phyloP scores from a whole-genome alignment of 352 stramenopile genomes.

The Globisporangium viniferum region DNA sequence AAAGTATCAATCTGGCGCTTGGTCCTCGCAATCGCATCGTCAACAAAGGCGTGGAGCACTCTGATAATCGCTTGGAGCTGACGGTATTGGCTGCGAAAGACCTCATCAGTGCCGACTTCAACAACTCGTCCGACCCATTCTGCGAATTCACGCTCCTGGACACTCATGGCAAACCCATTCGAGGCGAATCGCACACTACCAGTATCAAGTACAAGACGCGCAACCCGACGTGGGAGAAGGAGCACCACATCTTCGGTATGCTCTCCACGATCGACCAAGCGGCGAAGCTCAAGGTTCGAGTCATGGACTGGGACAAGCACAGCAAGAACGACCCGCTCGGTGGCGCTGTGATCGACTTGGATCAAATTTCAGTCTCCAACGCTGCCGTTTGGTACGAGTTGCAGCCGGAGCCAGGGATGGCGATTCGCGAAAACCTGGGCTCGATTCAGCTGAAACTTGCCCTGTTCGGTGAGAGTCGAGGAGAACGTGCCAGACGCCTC shows the following conservation, averaged over 20 bases:
- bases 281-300: conserved; percentile 41
- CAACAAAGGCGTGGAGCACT: conserved; percentile 48
- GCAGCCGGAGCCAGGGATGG: conserved; percentile 42
- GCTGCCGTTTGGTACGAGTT: conserved; percentile 49
- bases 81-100: conserved; percentile 45
- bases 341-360: conserved; percentile 40
- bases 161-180: conserved; percentile 41
- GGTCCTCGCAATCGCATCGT: conserved; percentile 37
- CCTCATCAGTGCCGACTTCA: conserved; percentile 56
- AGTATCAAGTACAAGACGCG: conserved; percentile 50
- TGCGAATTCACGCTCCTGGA: conserved; percentile 62
- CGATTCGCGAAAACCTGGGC: conserved; percentile 42
- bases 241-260: conserved; percentile 63
- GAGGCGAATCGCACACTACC: conserved; percentile 49
- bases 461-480: conserved; percentile 57
- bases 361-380: conserved; percentile 46
- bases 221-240: conserved; percentile 57
- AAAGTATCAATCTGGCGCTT: conserved; percentile 33
- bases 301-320: conserved; percentile 52
- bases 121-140: conserved; percentile 61
- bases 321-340: conserved; percentile 61
- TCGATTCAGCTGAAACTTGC: conserved; percentile 49
- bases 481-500: conserved; percentile 42
- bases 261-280: conserved; percentile 58
- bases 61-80: conserved; percentile 69